Evolutionary conservation across 148 eudicot species (phyloP).

Genomic region (Rhododendron ovatum): DNA sequence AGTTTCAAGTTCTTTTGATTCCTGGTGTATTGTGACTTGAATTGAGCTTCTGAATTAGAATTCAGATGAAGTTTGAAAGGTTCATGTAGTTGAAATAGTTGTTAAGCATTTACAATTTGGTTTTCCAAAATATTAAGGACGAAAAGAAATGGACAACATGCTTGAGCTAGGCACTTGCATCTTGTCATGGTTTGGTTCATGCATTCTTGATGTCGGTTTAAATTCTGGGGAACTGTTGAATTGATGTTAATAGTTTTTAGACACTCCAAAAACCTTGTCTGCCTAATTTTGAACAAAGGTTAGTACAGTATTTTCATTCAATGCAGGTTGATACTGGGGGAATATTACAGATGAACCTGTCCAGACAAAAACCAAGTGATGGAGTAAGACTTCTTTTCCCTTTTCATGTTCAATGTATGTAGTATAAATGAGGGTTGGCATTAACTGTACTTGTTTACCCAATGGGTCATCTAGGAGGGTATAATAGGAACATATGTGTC

Average conservation of each 20-base stretch:
- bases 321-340: neutral
- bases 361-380: neutral
- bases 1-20: neutral
- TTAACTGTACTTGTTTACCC: neutral
- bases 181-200: neutral
- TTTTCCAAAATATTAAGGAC: neutral
- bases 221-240: neutral
- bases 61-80: neutral
- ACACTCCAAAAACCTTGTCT: neutral
- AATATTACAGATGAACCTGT: neutral
- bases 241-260: neutral
- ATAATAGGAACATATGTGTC: neutral
- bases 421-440: neutral
- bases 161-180: neutral
- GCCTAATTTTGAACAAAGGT: neutral
- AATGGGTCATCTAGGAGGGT: neutral
- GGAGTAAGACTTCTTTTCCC: neutral
- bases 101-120: neutral
- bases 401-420: neutral
- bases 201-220: neutral
- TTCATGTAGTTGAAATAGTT: neutral
- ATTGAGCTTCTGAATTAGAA: neutral
- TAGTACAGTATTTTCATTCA: neutral
- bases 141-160: neutral
- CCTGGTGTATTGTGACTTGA: neutral